Base-by-base conservation (phyloP, 139 green algal genomes). In the Volvox reticuliferus region DNA sequence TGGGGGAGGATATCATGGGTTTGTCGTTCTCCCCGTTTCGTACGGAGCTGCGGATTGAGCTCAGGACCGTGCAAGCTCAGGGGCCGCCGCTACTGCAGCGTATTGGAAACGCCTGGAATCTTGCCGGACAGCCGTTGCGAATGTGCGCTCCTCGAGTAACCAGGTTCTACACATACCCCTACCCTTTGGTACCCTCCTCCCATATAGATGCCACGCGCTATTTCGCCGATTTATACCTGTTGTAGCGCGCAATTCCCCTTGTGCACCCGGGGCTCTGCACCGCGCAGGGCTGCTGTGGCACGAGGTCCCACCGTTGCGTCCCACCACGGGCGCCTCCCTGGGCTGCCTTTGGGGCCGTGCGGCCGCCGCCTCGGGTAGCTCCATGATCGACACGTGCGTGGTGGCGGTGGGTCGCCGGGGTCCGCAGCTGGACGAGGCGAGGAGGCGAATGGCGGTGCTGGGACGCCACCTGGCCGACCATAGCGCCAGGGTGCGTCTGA, bases 311-410 rank as follows among this genome's bases (percentile, higher is more conserved):
- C 55, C 75, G 73, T 71, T 90, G 75, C 86, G 86, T 35, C 73
- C 73, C 55, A 2, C 26, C 55, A 90, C 86, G 26, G 86, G 75
- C 50, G 73, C 50, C 55, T 50, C 75, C 3, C 86, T 90, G 55
- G 86, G 86, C 86, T 90, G 86, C 75, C 86, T 90, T 61, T 90
- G 86, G 86, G 86, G 86, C 75, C 86, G 86, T 61, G 55, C 86
- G 26, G 86, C 86, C 20, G 73, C 86, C 75, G 32, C 86, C 30
- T 55, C 36, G 17, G 61, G 86, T 5, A 55, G 55, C 28, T 37
- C 73, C 30, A 30, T 90, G 55, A 65, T 77, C 21, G 73, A 84
- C 28, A 78, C 55, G 12, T 90, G 86, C 75, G 86, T 90, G 86
- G 26, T 90, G 86, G 86, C 50, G 71, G 86, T 84, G 86, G 71